phyloP scores from a whole-genome alignment of 2,329 filamentous ascomycete genomes.

The Dothistroma pini region DNA sequence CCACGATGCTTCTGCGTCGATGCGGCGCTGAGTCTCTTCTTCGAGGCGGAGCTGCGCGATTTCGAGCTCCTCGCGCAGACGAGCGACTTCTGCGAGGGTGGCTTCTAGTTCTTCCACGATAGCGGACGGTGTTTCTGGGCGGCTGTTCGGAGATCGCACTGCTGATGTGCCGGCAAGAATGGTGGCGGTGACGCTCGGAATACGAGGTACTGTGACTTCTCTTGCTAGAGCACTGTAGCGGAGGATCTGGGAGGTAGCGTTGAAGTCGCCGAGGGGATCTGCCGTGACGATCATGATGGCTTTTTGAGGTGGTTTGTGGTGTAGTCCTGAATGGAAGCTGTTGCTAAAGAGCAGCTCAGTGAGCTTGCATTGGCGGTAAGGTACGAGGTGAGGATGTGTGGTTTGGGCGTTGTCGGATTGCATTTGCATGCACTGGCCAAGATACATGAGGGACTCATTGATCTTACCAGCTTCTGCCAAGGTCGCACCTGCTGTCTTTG shows the following conservation, averaged over 20 bases:
- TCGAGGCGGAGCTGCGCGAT: constrained; percentile 66
- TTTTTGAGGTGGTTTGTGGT: constrained; percentile 67
- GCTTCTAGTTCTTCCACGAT: constrained; percentile 69
- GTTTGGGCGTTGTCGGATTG: constrained; percentile 75
- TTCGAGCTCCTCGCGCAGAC: constrained; percentile 75
- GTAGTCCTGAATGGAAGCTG: constrained; percentile 45
- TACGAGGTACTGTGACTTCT: constrained; percentile 85
- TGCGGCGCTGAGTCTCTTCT: constrained; percentile 65
- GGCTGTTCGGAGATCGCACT: constrained; percentile 31
- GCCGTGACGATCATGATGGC: constrained; percentile 96
- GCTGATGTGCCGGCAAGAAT: constrained; percentile 44
- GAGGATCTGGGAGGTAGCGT: constrained; percentile 92
- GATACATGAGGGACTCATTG: constrained; percentile 97
- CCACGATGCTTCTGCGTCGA: constrained; percentile 70
- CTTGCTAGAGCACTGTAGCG: constrained; percentile 89
- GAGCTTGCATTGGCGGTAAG: constrained; percentile 59
- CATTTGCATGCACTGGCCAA: constrained; percentile 95
- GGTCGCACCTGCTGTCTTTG: constrained; percentile 89
- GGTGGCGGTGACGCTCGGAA: constrained; percentile 75
- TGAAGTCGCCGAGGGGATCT: constrained; percentile 89
- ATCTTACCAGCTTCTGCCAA: constrained; percentile 96
- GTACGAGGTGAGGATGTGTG: constrained; percentile 60
- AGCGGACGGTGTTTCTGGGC: constrained; percentile 44
- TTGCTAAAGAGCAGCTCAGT: constrained; percentile 53
- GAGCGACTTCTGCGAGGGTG: constrained; percentile 73